A percentile compares a stretch with the other conserved stretches of the same genome.
These are phyloP conservation scores for Xylariaceae sp. DNA, from an alignment of 2,329 filamentous ascomycete genomes.

Conservation along the genomic window DNA sequence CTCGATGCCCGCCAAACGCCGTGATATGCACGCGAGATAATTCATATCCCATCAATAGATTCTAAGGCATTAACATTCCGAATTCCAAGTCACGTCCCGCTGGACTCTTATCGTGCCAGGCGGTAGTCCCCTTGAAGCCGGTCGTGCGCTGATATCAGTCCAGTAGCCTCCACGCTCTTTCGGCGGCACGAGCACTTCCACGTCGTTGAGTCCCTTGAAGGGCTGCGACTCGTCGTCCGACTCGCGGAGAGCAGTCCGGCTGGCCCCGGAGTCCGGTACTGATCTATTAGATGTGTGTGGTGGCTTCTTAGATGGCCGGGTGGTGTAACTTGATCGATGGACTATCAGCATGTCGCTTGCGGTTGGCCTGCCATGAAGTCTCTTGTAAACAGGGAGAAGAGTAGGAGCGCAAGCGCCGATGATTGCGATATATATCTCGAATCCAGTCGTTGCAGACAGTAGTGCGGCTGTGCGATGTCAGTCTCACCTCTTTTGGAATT, in stretches of 20 bases:
- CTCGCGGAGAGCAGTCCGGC: constrained; percentile 10
- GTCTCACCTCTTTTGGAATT: neutral
- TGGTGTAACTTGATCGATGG: constrained; percentile 13
- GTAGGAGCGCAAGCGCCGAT: constrained; percentile 19
- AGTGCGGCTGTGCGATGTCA: constrained; percentile 13
- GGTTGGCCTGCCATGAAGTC: neutral
- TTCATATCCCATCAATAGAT: neutral
- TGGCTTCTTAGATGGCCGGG: constrained; percentile 9
- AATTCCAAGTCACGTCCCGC: constrained; percentile 20
- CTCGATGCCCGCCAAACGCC: constrained; percentile 8
- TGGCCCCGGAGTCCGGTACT: neutral
- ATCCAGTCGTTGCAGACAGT: constrained; percentile 12
- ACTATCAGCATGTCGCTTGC: constrained; percentile 11
- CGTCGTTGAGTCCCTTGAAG: constrained; percentile 16
- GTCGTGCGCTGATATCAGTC: constrained; percentile 19
- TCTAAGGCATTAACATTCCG: constrained; percentile 12
- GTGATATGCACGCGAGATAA: constrained; percentile 10
- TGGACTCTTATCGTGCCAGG: constrained; percentile 16
- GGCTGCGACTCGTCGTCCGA: constrained; percentile 20
- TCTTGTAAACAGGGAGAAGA: constrained; percentile 13
- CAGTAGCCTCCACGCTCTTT: constrained; percentile 17
- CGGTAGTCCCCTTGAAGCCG: constrained; percentile 10
- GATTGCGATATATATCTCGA: constrained; percentile 19
- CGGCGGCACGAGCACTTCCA: constrained; percentile 14
- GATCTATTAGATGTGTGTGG: constrained; percentile 1